phyloP scores from a whole-genome alignment of 2,329 filamentous ascomycete genomes.

The Arthrobotrys conoides region DNA sequence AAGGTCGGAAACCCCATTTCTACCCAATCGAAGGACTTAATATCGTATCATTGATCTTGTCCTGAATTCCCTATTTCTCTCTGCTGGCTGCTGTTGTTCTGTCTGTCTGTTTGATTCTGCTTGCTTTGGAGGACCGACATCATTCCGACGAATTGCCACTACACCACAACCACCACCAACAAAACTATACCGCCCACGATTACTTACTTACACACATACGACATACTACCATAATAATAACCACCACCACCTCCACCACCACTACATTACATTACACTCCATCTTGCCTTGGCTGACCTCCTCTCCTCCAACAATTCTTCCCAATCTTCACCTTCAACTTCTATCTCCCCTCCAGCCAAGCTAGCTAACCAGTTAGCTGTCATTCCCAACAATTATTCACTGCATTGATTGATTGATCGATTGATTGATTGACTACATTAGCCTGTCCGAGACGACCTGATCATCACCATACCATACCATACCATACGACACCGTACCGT shows the following conservation, averaged over 20 bases:
- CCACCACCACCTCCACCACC: not conserved
- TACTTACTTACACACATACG: too few species aligned
- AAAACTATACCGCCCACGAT: too few species aligned
- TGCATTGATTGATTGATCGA: too few species aligned
- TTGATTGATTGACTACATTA: conserved; percentile 17
- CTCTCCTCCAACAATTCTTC: conserved; percentile 5
- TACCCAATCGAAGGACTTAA: conserved; percentile 4
- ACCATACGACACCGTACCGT: not conserved
- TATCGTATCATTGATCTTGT: not conserved
- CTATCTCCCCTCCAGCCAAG: not conserved
- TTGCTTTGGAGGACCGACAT: conserved; percentile 34
- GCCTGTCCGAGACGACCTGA: conserved; percentile 12
- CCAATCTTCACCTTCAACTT: conserved; percentile 20
- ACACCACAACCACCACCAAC: conserved; percentile 13
- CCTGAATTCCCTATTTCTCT: conserved; percentile 4
- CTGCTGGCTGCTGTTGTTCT: not conserved
- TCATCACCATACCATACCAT: conserved; percentile 1
- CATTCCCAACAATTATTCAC: conserved; percentile 44
- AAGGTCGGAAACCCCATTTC: conserved; percentile 20
- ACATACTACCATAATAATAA: not conserved
- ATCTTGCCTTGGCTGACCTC: not conserved
- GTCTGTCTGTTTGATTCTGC: not conserved
- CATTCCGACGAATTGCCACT: conserved; percentile 60
- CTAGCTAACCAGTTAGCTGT: not conserved
- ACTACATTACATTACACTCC: too few species aligned